phyloP scores from a whole-genome alignment of 129 eudicot species.

The Heracleum sosnowskyi region DNA sequence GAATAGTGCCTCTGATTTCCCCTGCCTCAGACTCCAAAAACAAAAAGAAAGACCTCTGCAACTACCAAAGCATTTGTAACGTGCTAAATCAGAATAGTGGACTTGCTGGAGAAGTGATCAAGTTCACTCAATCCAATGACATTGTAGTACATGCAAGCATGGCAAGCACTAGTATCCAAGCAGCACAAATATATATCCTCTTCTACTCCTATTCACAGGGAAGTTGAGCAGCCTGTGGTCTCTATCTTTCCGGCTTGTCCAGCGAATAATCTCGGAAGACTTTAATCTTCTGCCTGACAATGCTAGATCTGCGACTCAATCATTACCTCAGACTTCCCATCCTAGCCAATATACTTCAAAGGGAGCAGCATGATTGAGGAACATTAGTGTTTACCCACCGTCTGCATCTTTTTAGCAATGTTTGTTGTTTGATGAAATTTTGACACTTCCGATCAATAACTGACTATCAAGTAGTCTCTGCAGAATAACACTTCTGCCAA shows the following conservation, averaged over 20 bases:
- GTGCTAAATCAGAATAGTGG: background rate
- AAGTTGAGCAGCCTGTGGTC: too few species aligned
- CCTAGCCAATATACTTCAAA: too few species aligned
- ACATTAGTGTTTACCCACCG: background rate
- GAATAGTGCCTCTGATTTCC: too few species aligned
- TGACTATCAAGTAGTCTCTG: background rate
- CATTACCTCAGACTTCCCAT: too few species aligned
- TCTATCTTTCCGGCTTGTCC: too few species aligned
- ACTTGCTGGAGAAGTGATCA: background rate
- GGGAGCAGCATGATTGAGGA: background rate
- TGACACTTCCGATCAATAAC: background rate
- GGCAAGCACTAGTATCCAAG: background rate
- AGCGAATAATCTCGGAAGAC: too few species aligned
- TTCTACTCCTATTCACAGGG: background rate
- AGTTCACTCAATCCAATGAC: background rate
- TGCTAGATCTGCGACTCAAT: too few species aligned
- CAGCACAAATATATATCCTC: background rate
- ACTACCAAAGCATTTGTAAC: background rate
- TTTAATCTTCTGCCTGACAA: too few species aligned
- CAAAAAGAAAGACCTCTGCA: too few species aligned
- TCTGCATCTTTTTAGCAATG: background rate
- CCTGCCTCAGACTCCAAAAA: too few species aligned
- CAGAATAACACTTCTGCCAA: too few species aligned
- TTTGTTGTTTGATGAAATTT: background rate
- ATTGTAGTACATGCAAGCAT: background rate